Percentiles rank a stretch among this genome's conserved stretches.
These are phyloP conservation scores for Calonectria pseudoturangicola DNA, from an alignment of 2,329 filamentous ascomycete genomes.

Conservation along the genomic window DNA sequence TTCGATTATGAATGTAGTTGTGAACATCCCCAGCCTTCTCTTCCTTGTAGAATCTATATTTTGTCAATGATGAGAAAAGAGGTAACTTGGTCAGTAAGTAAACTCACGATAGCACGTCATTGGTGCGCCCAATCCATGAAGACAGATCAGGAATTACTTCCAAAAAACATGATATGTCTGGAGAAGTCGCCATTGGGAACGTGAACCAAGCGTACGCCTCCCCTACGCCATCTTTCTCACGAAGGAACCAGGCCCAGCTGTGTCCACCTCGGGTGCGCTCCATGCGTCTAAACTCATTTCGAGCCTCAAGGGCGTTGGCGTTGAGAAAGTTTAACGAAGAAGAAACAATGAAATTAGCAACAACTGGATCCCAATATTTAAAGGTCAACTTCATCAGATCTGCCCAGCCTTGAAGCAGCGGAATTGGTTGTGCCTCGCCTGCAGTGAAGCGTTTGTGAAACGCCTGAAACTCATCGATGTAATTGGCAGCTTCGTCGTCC, in stretches of 20 bases:
- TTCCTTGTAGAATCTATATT: constrained; percentile 34
- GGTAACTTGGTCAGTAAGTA: accelerated
- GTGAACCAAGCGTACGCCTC: constrained; percentile 41
- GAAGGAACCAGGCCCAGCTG: constrained; percentile 42
- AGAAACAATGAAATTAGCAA: constrained; percentile 39
- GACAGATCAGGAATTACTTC: constrained; percentile 39
- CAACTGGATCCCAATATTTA: constrained; percentile 32
- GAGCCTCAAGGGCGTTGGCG: constrained; percentile 29
- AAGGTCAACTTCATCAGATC: constrained; percentile 28
- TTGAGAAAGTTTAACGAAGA: constrained; percentile 39
- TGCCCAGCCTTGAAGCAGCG: constrained; percentile 36
- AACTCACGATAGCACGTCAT: constrained; percentile 36
- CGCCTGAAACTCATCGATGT: constrained; percentile 17
- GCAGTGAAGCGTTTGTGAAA: constrained; percentile 36
- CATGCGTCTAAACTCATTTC: constrained; percentile 18
- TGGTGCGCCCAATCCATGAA: constrained; percentile 27
- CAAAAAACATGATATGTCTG: constrained; percentile 34
- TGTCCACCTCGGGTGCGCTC: constrained; percentile 25
- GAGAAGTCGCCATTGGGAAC: constrained; percentile 22
- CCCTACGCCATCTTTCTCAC: constrained; percentile 38
- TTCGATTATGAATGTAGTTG: constrained; percentile 39
- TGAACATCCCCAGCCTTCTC: constrained; percentile 29
- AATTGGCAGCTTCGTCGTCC: constrained; percentile 27
- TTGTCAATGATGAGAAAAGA: accelerated
- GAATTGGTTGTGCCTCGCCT: constrained; percentile 2